Evolutionary conservation across 148 eudicot species (phyloP), one percentile per base, ranked within the genome.

Genomic region (Rhododendron williamsianum): DNA sequence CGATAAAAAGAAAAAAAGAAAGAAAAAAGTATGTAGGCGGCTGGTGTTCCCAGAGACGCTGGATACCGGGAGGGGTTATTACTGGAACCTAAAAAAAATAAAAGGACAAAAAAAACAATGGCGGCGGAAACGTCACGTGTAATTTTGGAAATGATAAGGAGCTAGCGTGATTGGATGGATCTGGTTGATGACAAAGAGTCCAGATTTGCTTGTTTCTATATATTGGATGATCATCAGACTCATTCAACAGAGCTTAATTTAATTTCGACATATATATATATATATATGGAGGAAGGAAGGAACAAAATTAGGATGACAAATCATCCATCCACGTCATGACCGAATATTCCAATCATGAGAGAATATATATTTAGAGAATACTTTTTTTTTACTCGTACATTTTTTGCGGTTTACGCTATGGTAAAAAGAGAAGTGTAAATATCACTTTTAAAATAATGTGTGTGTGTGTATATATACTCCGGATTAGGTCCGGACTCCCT

Each of bases 151-250:
- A 9, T 60, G 87, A 88, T 78, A 85, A 82, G 83, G 85, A 85
- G 51, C 36, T 2, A 35, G 36, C n/a, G 7, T 82, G 76, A 88
- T 88, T 88, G 89, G 89, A 63, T 74, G 54, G 18, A 46, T 41
- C 30, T 38, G 85, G 23, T 69, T 76, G 85, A 82, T 88, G 89
- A 88, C 84, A 82, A 65, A 36, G 85, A 79, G 18, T 30, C 85
- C 80, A 74, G 18, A 67, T 8, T 4, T 9, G 77, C 19, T 21
- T n/a, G 35, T 15, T 51, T 52, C 16, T 35, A 1, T 33, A 33
- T 33, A 86, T 78, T 25, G 74, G 86, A 77, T 84, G 73, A 84
- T 56, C 81, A 76, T 84, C 18, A 36, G 74, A 84, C 81, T 76
- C 2, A 49, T 84, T 30, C 65, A 77, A 84, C 81, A 51, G 36